Conservation (phyloP, 805 yeast species). For the Metschnikowia noctiluminum region DNA sequence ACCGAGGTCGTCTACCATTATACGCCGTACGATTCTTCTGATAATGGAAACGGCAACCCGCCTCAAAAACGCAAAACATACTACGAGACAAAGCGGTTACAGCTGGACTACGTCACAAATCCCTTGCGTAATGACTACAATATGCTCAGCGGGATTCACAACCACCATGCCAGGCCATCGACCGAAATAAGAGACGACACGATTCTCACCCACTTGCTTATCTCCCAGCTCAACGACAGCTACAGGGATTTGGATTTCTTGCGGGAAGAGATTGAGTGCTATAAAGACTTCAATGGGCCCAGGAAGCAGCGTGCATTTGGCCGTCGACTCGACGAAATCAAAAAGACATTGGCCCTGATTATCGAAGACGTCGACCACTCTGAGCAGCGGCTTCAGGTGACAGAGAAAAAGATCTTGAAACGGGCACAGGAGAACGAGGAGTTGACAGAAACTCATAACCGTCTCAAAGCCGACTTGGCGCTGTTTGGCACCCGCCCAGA, state of each 20-base stretch:
- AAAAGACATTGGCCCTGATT: conserved; percentile 44
- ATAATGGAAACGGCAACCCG: conserved; percentile 32
- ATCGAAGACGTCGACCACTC: conserved; percentile 44
- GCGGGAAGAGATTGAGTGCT: conserved; percentile 38
- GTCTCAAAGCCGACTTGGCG: conserved; percentile 27
- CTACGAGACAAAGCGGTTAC: conserved; percentile 60
- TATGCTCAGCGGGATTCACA: conserved; percentile 48
- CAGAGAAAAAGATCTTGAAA: conserved; percentile 30
- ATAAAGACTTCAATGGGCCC: conserved; percentile 33
- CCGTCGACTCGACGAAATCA: conserved; percentile 41
- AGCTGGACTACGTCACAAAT: conserved; percentile 65
- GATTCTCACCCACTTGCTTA: conserved; percentile 59
- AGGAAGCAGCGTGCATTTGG: conserved; percentile 40
- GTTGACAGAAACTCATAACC: conserved; percentile 22
- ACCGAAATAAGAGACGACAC: conserved; percentile 6
- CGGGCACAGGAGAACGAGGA: conserved; percentile 30
- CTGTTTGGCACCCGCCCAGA: conserved; percentile 24
- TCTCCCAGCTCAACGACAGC: conserved; percentile 51
- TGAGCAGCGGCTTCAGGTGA: conserved; percentile 31
- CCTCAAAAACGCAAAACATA: conserved; percentile 29
- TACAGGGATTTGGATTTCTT: conserved; percentile 43
- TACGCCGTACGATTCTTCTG: conserved; percentile 44
- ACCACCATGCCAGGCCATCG: conserved; percentile 31
- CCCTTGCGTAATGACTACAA: conserved; percentile 55
- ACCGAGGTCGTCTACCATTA: conserved; percentile 70